Conservation (phyloP, 129 eudicot genomes). For the Apium graveolens region DNA sequence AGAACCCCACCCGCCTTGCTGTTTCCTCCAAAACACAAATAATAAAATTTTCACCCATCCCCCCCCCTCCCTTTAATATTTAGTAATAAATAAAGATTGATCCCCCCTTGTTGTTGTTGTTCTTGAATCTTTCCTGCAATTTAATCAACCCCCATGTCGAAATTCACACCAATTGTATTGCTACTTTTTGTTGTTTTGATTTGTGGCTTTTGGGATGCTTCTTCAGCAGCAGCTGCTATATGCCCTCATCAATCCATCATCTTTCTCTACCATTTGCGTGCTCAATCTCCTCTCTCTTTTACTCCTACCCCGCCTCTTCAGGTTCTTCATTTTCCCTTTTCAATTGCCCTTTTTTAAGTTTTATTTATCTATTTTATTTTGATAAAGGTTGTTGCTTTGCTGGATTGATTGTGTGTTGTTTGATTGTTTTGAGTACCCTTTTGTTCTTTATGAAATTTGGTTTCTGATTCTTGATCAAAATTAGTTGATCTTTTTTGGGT, state of each 20-base stretch:
- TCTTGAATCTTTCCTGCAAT: neutral
- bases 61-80: neutral
- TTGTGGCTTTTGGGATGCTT: neutral
- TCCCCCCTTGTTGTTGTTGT: too few relatives aligned
- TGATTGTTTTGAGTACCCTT: neutral
- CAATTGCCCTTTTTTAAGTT: neutral
- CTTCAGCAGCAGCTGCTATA: neutral
- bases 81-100: neutral
- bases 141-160: constrained; percentile 1
- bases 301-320: neutral
- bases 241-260: neutral
- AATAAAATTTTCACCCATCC: neutral
- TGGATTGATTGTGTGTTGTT: neutral
- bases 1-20: neutral
- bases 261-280: neutral
- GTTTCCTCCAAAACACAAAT: neutral
- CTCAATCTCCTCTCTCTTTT: neutral
- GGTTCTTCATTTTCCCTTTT: neutral
- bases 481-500: neutral
- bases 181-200: neutral
- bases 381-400: neutral
- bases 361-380: neutral
- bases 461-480: neutral
- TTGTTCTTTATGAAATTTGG: neutral
- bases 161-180: neutral